Conservation (phyloP, 1,284 basidiomycete species). For the Inonotus obliquus region DNA sequence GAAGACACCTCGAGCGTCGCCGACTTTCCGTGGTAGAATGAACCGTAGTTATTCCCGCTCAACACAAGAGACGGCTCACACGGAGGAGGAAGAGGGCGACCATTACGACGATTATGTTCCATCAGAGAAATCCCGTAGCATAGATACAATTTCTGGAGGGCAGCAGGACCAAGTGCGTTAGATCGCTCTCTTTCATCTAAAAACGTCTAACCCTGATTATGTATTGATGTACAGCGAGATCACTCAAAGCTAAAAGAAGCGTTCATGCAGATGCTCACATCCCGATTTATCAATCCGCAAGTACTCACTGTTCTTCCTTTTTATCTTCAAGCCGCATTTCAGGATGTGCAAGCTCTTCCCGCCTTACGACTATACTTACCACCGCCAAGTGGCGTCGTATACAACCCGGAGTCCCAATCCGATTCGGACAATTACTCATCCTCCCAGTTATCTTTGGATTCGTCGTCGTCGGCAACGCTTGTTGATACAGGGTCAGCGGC, state of each 20-base stretch:
- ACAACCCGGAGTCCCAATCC: neutral
- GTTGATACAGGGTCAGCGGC: conserved; percentile 1
- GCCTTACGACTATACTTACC: conserved; percentile 54
- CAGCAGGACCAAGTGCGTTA: conserved; percentile 14
- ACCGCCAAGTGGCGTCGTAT: conserved; percentile 34
- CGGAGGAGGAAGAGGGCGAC: neutral
- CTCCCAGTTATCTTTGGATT: neutral
- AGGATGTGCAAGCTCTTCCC: conserved; percentile 46
- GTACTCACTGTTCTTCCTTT: conserved; percentile 60
- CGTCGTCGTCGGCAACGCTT: conserved; percentile 12
- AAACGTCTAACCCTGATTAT: neutral
- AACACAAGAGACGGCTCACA: neutral
- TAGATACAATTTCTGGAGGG: conserved; percentile 15
- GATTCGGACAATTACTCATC: neutral
- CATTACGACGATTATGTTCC: neutral
- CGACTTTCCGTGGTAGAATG: neutral
- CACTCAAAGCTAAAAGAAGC: conserved; percentile 56
- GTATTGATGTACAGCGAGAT: conserved; percentile 44
- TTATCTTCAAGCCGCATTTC: conserved; percentile 58
- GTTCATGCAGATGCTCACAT: conserved; percentile 65
- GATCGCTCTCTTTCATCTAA: neutral
- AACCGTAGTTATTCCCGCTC: conserved; percentile 6
- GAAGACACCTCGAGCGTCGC: conserved; percentile 23
- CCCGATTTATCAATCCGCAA: conserved; percentile 51
- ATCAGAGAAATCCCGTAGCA: conserved; percentile 5